A percentile compares a stretch with the other conserved stretches of the same genome.
Conservation (phyloP, 2,329 filamentous ascomycete genomes). For the Penicillium sp. region DNA sequence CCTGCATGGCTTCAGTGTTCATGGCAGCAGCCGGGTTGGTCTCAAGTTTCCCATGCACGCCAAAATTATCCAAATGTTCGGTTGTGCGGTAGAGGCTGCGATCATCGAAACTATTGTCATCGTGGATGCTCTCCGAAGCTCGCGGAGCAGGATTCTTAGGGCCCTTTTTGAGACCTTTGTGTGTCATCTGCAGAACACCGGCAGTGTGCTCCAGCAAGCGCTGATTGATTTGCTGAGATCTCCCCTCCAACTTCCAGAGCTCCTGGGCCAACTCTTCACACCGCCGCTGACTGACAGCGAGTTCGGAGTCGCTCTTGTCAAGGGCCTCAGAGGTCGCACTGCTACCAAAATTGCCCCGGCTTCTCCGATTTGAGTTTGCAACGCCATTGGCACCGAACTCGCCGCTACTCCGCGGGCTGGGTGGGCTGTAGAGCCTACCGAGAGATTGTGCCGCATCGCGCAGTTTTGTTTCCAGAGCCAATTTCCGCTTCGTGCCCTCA, state of each 20-base stretch:
- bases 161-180: constrained; percentile 68
- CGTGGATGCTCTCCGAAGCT: constrained; percentile 74
- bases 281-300: constrained; percentile 70
- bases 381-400: constrained; percentile 32
- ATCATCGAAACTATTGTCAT: constrained; percentile 71
- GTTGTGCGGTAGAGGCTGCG: constrained; percentile 69
- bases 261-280: constrained; percentile 83
- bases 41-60: constrained; percentile 24
- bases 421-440: constrained; percentile 72
- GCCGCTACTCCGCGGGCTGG: constrained; percentile 53
- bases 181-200: constrained; percentile 85
- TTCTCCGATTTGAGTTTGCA: constrained; percentile 48
- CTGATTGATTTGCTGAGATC: constrained; percentile 70
- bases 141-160: constrained; percentile 58
- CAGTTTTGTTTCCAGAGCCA: constrained; percentile 88
- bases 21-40: constrained; percentile 15
- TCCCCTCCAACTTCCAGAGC: constrained; percentile 74
- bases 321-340: constrained; percentile 38
- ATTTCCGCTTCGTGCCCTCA: constrained; percentile 75
- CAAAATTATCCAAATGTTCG: constrained; percentile 60
- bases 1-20: constrained; percentile 53
- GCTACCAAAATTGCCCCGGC: constrained; percentile 52
- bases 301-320: constrained; percentile 68
- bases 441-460: constrained; percentile 89
- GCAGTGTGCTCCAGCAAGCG: constrained; percentile 86